Evolutionary conservation across 345 rosid genomes (phyloP).

Genomic region (Syzygium aromaticum): DNA sequence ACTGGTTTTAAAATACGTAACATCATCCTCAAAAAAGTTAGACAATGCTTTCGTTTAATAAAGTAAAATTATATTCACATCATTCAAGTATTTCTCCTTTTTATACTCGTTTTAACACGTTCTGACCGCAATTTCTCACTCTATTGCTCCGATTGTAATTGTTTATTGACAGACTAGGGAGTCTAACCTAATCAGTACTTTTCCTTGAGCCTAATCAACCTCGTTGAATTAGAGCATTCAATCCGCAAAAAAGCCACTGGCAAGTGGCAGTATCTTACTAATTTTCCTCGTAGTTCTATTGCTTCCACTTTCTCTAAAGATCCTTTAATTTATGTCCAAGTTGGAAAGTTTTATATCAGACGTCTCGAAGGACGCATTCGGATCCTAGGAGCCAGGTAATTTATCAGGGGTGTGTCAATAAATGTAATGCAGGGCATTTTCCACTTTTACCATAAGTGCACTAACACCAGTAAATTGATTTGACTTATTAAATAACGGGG

Average conservation of each 20-base stretch:
- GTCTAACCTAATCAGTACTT: neutral
- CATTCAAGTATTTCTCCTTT: neutral
- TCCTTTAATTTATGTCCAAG: neutral
- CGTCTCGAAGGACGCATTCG: neutral
- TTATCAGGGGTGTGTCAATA: neutral
- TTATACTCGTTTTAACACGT: neutral
- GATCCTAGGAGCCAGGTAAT: neutral
- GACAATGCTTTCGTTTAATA: neutral
- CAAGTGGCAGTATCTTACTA: neutral
- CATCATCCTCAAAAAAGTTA: neutral
- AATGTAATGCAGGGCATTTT: neutral
- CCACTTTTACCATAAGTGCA: neutral
- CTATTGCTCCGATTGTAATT: neutral
- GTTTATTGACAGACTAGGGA: neutral
- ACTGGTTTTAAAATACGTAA: too few relatives aligned
- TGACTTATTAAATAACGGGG: neutral
- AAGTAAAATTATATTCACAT: neutral
- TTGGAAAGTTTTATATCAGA: neutral
- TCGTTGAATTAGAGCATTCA: neutral
- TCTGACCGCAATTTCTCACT: neutral
- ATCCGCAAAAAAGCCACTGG: neutral
- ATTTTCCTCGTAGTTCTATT: neutral
- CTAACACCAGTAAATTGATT: neutral
- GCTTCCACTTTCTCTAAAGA: neutral
- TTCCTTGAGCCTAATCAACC: neutral